Conservation (phyloP, 108 stramenopile genomes). For the Fistulifera solaris region DNA sequence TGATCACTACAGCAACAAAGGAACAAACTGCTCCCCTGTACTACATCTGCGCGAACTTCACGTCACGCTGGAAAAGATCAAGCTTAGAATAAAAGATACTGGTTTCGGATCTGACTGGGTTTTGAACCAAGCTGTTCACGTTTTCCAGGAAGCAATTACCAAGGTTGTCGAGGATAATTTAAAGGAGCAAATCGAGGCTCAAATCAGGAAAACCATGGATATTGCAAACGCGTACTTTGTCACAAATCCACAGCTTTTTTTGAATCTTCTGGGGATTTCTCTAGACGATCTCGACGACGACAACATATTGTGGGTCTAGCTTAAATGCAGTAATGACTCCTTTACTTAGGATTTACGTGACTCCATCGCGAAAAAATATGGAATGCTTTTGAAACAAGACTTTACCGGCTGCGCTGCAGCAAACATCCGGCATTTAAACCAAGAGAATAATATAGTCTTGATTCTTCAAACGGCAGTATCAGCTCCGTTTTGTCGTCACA, state of each 20-base stretch:
- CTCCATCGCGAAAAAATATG: too few species aligned
- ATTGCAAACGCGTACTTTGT: slow-evolving; percentile 63
- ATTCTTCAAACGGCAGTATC: too few species aligned
- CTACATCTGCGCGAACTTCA: slow-evolving; percentile 51
- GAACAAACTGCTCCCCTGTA: slow-evolving; percentile 34
- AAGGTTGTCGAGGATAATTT: slow-evolving; percentile 55
- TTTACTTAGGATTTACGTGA: too few species aligned
- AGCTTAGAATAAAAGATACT: slow-evolving; percentile 51
- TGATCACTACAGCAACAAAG: slow-evolving; percentile 17
- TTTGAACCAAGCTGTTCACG: slow-evolving; percentile 62
- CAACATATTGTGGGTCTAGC: too few species aligned
- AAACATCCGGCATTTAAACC: too few species aligned
- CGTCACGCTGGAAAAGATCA: slow-evolving; percentile 50
- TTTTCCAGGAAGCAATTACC: slow-evolving; percentile 60
- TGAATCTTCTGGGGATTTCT: slow-evolving; percentile 57
- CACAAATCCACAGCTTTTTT: slow-evolving; percentile 56
- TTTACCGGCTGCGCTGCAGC: too few species aligned
- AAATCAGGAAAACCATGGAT: slow-evolving; percentile 45
- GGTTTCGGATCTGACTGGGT: slow-evolving; percentile 70
- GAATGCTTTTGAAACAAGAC: too few species aligned
- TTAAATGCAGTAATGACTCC: too few species aligned
- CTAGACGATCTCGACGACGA: slow-evolving; percentile 72
- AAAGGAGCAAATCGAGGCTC: slow-evolving; percentile 55
- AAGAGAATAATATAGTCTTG: too few species aligned
- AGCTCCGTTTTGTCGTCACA: too few species aligned